Conservation (phyloP, 2,329 filamentous ascomycete genomes). For the Xylariaceae sp. region DNA sequence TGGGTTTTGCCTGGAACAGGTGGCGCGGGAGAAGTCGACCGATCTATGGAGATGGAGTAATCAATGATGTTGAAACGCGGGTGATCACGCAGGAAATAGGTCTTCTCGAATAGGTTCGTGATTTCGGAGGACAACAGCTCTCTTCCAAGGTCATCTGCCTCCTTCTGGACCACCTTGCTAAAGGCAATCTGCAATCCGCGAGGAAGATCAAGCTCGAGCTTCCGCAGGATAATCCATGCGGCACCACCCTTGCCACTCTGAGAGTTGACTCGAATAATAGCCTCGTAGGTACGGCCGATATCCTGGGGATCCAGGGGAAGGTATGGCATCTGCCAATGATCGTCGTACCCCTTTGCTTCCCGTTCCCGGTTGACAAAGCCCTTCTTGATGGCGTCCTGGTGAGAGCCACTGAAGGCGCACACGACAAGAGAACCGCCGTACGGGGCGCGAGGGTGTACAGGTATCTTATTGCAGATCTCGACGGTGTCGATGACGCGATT, state of each 20-base stretch:
- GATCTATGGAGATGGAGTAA: constrained; percentile 84
- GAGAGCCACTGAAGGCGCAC: constrained; percentile 83
- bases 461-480: constrained; percentile 91
- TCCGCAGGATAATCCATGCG: constrained; percentile 87
- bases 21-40: constrained; percentile 67
- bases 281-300: constrained; percentile 95
- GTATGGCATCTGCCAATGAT: constrained; percentile 81
- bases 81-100: constrained; percentile 79
- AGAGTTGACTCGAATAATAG: constrained; percentile 95
- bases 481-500: constrained; percentile 80
- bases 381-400: constrained; percentile 97
- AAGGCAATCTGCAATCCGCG: constrained; percentile 90
- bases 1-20: constrained; percentile 63
- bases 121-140: constrained; percentile 84
- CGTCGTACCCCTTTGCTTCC: constrained; percentile 53
- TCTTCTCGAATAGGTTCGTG: constrained; percentile 76
- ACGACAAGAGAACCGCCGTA: constrained; percentile 88
- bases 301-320: constrained; percentile 88
- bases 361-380: constrained; percentile 68
- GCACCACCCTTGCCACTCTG: constrained; percentile 92
- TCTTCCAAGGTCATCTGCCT: constrained; percentile 72
- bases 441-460: constrained; percentile 80
- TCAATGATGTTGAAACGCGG: constrained; percentile 82
- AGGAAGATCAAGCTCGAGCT: constrained; percentile 85
- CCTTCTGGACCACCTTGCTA: constrained; percentile 75